Base-by-base conservation (phyloP, 2,329 filamentous ascomycete species). In the Cytospora piceicola region DNA sequence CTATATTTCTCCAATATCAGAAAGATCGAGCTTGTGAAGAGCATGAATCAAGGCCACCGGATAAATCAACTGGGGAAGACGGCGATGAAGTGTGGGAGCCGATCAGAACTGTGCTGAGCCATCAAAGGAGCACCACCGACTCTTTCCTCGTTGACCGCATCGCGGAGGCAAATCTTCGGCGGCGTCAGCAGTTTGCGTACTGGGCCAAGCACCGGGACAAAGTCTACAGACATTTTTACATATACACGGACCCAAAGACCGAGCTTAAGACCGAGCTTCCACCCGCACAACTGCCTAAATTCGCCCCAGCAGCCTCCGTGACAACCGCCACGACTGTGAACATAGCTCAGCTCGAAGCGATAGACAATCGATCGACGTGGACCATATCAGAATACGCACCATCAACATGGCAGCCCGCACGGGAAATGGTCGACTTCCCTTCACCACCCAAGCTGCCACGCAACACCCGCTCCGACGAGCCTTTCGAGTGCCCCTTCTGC, bases 401-500 rank as follows among this genome's bases (percentile, higher is more conserved):
- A 5, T 62, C 60, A 32, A 62, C 58, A n/a, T 5, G 11, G 4
- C 51, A 49, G 39, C 32, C 51, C 34, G 17, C 24, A 2, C 14
- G 20, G 12, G 34, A 27, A 22, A 11, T 29, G 3, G 15, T 62
- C 4, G 60, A 46, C 0, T 62, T 62, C 15, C 60, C 60, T 30
- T 24, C 60, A 24, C 1, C 60, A 20, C 60, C 60, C 7, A 62
- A 46, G 29, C 4, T 2, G 0, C 8, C 15, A 12, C 24, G 29
- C 17, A 54, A 56, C 4, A n/a, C 30, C 0, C 49, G 15, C 2
- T 4, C 7, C 11, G 34, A 46, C 17, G 42, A 56, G 15, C 46
- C 20, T n/a, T 62, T 62, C 27, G 60, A 62, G 24, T 62, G 60
- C 9, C 60, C 60, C 8, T 62, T 55, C 34, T 62, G 60, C 14